Percentiles rank a stretch among this genome's conserved stretches.
Conservation (phyloP, 345 rosid species). For the Orychophragmus violaceus region DNA sequence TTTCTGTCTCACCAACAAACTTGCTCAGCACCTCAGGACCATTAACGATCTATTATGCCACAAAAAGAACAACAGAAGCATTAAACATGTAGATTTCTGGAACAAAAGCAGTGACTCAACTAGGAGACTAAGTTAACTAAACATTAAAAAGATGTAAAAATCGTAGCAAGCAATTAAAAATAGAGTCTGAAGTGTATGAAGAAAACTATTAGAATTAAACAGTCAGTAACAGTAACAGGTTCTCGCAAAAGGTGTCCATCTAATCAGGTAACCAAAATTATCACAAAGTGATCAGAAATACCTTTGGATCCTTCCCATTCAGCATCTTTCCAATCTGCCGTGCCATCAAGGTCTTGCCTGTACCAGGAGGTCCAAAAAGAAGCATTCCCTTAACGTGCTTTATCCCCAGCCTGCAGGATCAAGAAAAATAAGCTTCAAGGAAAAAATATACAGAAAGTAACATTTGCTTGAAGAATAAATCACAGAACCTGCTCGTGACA, state of each 20-base stretch:
- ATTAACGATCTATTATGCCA: constrained; percentile 68
- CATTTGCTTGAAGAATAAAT: constrained; percentile 15
- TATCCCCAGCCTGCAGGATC: constrained; percentile 78
- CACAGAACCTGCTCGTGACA: constrained; percentile 76
- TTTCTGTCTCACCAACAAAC: constrained; percentile 98
- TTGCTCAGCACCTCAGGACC: constrained; percentile 98
- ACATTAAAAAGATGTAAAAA: not conserved
- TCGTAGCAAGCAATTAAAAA: not conserved
- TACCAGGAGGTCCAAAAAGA: constrained; percentile 97
- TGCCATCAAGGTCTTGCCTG: constrained; percentile 98
- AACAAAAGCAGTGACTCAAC: constrained; percentile 9
- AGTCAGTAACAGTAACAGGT: not conserved
- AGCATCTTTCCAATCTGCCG: constrained; percentile 99
- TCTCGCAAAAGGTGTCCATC: not conserved
- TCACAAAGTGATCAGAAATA: constrained; percentile 24
- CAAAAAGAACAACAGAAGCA: constrained; percentile 16
- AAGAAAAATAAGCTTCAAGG: constrained; percentile 19
- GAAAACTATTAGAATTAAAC: not conserved
- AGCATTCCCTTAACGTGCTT: constrained; percentile 99
- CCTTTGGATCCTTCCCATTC: constrained; percentile 99
- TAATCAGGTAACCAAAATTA: not conserved
- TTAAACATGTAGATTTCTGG: not conserved
- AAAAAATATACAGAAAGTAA: constrained; percentile 1
- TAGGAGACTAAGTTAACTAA: not conserved
- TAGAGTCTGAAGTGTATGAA: not conserved